Conservation (phyloP, 2,329 filamentous ascomycete species). For the Monosporascus cannonballus region DNA sequence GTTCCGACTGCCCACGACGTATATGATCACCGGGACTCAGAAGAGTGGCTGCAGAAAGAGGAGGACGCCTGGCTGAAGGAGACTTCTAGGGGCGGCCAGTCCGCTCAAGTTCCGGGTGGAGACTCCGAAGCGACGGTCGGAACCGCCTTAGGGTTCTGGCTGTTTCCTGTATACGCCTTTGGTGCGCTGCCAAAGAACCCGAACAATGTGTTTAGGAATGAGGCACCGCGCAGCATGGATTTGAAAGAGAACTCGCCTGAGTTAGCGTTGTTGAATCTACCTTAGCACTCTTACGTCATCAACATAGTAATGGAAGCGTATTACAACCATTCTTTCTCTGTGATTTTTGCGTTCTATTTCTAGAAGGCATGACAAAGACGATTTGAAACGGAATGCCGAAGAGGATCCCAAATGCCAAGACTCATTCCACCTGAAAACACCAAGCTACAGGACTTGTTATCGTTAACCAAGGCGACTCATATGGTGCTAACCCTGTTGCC, state of each 20-base stretch:
- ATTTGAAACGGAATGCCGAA: no score
- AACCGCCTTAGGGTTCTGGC: constrained; percentile 10
- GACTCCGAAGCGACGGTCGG: not conserved
- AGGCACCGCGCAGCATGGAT: not conserved
- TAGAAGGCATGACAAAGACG: no score
- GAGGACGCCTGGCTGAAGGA: not conserved
- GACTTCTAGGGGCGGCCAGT: not conserved
- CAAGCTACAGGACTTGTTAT: no score
- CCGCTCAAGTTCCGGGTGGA: not conserved
- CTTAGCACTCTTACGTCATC: not conserved
- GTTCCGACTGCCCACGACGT: not conserved
- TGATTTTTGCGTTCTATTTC: no score
- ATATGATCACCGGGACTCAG: not conserved
- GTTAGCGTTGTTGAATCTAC: constrained; percentile 1
- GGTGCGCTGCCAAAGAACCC: not conserved
- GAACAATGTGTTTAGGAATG: no score
- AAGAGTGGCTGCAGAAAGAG: constrained; percentile 3
- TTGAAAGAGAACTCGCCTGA: constrained; percentile 8
- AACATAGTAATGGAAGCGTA: no score
- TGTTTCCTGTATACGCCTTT: constrained; percentile 8
- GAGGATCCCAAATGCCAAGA: no score
- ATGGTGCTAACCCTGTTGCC: no score
- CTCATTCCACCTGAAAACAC: no score
- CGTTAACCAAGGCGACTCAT: no score
- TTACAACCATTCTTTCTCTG: no score